Base-by-base conservation (phyloP, 176 grass and related monocot species). In the Puya raimondii region DNA sequence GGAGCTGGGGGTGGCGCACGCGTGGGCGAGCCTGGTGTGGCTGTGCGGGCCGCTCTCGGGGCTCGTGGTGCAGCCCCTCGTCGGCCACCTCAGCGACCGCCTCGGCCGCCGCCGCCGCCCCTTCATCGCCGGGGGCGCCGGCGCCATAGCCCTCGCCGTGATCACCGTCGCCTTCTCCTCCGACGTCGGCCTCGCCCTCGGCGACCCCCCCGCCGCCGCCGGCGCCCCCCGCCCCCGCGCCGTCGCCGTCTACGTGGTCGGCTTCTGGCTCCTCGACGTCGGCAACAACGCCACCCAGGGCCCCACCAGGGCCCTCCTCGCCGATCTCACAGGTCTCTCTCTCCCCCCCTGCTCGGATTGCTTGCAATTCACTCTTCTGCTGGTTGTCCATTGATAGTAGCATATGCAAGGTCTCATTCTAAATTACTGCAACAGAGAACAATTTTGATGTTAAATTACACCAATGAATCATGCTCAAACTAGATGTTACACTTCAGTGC, bases 251-350 rank as follows among this genome's bases (percentile, higher is more conserved):
- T 90, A 96, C 72, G 49, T 96, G 16, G 17, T 96, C 21, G 92
- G 92, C 0, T 96, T 96, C 78, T 91, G 86, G 92, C 84, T 91
- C 14, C 81, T 96, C 9, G 88, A 90, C n/a, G 88, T 87, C 2
- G 92, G 88, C 1, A 96, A 89, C 84, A 96, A 89, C 84, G 74
- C 80, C 11, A 91, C 86, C 8, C 92, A 96, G 83, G 92, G 85
- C 2, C 88, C 88, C 1, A 88, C 88, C 85, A 71, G 88, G 2
- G 92, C 88, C 18, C 80, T 96, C 66, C 79, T 96, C 33, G 92
- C 88, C 2, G 92, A 91, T 79, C 92, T 96, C 83, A 86, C 92
- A 10, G 91, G 84, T 90, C 9, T 18, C 27, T 66, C 42, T 56
- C n/a, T 85, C 51, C 25, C 12, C 9, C 50, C 9, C 0, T 53